These are phyloP conservation scores for Penicillium psychrosexuale DNA, from an alignment of 2,329 filamentous ascomycete species.

Conservation along the genomic window DNA sequence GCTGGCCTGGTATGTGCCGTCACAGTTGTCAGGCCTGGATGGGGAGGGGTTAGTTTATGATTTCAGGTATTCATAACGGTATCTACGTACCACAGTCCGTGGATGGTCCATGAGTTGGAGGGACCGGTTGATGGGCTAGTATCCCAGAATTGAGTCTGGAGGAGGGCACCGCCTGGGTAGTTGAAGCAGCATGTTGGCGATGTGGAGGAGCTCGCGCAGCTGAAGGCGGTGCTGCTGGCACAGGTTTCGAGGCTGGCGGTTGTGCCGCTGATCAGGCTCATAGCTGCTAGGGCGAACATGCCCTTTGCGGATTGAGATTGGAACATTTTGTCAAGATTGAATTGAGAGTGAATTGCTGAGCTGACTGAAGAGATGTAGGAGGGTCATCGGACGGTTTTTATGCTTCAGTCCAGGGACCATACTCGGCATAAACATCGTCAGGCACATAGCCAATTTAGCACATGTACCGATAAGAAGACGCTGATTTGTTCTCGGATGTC, in stretches of 20 bases:
- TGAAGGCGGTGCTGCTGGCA: conserved; percentile 44
- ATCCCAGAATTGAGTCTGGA: conserved; percentile 62
- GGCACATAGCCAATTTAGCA: conserved; percentile 15
- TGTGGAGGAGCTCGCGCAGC: conserved; percentile 55
- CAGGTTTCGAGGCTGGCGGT: conserved; percentile 29
- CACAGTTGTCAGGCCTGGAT: conserved; percentile 51
- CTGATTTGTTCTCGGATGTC: conserved; percentile 30
- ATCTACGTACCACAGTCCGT: conserved; percentile 51
- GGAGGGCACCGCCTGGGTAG: conserved; percentile 54
- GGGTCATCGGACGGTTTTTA: background rate
- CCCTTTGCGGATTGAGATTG: conserved; percentile 14
- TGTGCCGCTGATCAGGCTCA: conserved; percentile 19
- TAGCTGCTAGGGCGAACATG: conserved; percentile 26
- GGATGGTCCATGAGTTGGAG: conserved; percentile 56
- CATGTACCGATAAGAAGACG: conserved; percentile 27
- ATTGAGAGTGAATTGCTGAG: background rate
- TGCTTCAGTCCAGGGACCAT: background rate
- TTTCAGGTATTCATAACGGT: background rate
- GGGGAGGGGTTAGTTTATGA: background rate
- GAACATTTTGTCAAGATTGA: background rate
- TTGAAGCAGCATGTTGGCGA: conserved; percentile 58
- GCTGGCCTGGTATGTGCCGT: conserved; percentile 55
- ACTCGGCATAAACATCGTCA: conserved; percentile 3
- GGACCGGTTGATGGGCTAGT: conserved; percentile 54
- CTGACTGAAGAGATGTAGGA: background rate